Percentiles rank a stretch among this genome's conserved stretches.
These are phyloP conservation scores for Teratosphaeria epicoccoides DNA, from an alignment of 2,329 filamentous ascomycete genomes.

Conservation along the genomic window DNA sequence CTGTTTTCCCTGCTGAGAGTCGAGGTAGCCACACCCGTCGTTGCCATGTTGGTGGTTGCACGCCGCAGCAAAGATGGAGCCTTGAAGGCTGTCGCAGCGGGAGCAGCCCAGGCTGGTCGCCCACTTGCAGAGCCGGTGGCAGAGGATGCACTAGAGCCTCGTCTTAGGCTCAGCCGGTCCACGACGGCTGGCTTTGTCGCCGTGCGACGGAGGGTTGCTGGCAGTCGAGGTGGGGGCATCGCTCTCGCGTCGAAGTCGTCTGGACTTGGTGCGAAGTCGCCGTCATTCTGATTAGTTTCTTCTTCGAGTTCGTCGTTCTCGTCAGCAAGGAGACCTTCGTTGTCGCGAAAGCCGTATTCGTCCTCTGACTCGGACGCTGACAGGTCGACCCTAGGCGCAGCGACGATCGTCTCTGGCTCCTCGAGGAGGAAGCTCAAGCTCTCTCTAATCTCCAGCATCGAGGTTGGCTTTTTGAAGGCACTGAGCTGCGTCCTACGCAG, in stretches of 20 bases:
- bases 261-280: slow-evolving; percentile 21
- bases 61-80: slow-evolving; percentile 62
- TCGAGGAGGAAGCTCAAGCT: slow-evolving; percentile 77
- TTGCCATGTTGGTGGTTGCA: slow-evolving; percentile 43
- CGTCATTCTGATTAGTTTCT: slow-evolving; percentile 19
- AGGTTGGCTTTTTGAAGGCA: slow-evolving; percentile 52
- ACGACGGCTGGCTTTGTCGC: slow-evolving; percentile 42
- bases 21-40: slow-evolving; percentile 28
- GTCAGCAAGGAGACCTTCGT: slow-evolving; percentile 39
- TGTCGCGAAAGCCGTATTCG: slow-evolving; percentile 39
- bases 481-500: slow-evolving; percentile 27
- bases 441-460: slow-evolving; percentile 69
- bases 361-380: slow-evolving; percentile 26
- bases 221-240: slow-evolving; percentile 31
- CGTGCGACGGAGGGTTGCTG: slow-evolving; percentile 27
- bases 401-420: slow-evolving; percentile 31
- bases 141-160: slow-evolving; percentile 16
- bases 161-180: slow-evolving; percentile 62
- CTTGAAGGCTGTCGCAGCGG: slow-evolving; percentile 43
- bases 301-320: slow-evolving; percentile 41
- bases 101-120: slow-evolving; percentile 28
- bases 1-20: slow-evolving; percentile 17
- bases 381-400: slow-evolving; percentile 38
- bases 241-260: slow-evolving; percentile 9
- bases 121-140: slow-evolving; percentile 1